Evolutionary conservation across 2,329 filamentous ascomycete species (phyloP), one percentile per base, ranked within the genome.

Genomic region (Ambrosiella xylebori): DNA sequence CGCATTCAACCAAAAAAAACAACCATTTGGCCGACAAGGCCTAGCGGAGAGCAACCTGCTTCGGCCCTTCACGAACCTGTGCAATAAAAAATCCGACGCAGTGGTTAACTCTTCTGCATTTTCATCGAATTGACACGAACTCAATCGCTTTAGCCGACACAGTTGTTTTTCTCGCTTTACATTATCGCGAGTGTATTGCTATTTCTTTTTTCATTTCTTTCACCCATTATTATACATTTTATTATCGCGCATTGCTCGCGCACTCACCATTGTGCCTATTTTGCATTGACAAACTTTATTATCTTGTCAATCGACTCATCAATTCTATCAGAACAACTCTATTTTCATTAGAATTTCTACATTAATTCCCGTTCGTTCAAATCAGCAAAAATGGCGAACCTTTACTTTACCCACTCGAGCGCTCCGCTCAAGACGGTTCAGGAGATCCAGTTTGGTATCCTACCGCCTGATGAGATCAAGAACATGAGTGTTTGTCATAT

Each of bases 391-490:
- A 95, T 98, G 93, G 81, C 91, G 75, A 95, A 94, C 74, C 84
- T 91, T 65, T 84, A 84, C 70, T 95, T 95, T 69, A 79, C 85
- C 68, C 88, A 89, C 73, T 95, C 88, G 70, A 90, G 86, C 80
- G 90, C 87, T 81, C 90, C 90, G 71, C 80, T 97, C 80, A 91
- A 93, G 78, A 95, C 86, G 64, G 90, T 98, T 67, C 85, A 96
- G 79, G 94, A 98, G 79, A 95, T 98, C 66, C 94, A 98, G 77
- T 98, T 98, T 69, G 93, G 93, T 68, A 81, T 98, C 69, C 81
- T 98, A 72, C 95, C 93, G 40, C 93, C 93, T 35, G 93, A 98
- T 71, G 94, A 98, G 76, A 95, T 97, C 73, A 97, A 98, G 77
- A 90, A 86, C 67, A 94, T 97, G 88, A 96, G 90, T 73, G 91